These are phyloP conservation scores for Penicillium diatomitis DNA, from an alignment of 495 filamentous ascomycete genomes.

Conservation along the genomic window DNA sequence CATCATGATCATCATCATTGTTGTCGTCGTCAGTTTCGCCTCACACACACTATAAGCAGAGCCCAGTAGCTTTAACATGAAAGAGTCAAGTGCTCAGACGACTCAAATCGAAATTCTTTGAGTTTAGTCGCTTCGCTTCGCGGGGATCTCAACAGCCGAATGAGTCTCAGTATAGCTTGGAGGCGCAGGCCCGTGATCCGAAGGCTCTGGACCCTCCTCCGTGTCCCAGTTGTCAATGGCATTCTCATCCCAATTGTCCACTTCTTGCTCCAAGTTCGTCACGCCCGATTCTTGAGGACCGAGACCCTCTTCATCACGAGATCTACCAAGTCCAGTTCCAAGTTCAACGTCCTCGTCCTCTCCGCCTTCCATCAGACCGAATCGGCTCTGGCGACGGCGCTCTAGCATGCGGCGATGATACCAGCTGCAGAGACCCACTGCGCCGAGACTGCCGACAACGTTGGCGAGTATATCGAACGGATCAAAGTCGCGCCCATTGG, in stretches of 20 bases:
- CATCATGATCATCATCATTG: too few relatives aligned
- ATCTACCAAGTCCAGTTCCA: constrained; percentile 38
- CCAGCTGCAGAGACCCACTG: constrained; percentile 67
- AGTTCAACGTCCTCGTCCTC: constrained; percentile 44
- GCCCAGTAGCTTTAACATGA: too few relatives aligned
- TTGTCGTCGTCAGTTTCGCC: too few relatives aligned
- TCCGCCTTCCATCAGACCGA: constrained; percentile 54
- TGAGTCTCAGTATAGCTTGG: constrained; percentile 14
- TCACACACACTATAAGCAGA: too few relatives aligned
- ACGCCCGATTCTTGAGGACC: constrained; percentile 49
- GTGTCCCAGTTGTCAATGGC: constrained; percentile 64
- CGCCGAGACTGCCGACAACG: constrained; percentile 64
- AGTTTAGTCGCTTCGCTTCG: constrained; percentile 15
- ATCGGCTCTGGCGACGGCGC: constrained; percentile 64
- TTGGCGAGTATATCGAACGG: constrained; percentile 81
- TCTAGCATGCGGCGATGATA: constrained; percentile 96
- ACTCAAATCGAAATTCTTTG: background rate
- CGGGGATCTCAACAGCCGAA: constrained; percentile 2
- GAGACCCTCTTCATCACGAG: constrained; percentile 43
- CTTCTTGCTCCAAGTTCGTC: constrained; percentile 55
- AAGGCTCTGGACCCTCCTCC: constrained; percentile 36
- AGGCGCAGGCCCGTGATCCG: constrained; percentile 8
- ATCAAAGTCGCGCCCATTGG: constrained; percentile 78
- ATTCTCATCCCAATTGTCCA: constrained; percentile 82
- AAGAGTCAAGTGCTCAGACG: background rate